A percentile compares a stretch with the other conserved stretches of the same genome.
Conservation (phyloP, 1,284 basidiomycete species). For the Rhodofomes roseus region DNA sequence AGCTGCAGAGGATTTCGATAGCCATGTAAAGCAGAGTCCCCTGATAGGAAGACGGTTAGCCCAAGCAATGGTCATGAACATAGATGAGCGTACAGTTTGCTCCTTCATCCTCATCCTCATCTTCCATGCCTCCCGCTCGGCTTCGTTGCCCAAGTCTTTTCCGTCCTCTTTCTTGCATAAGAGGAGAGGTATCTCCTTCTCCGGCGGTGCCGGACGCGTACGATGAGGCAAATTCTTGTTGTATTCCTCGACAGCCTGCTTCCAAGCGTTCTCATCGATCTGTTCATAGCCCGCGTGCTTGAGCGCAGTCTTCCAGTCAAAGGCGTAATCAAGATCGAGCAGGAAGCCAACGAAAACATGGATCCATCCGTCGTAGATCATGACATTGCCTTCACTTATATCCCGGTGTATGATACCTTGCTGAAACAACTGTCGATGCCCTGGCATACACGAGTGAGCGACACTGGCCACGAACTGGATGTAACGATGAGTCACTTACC, state of each 20-base stretch:
- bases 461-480: not conserved
- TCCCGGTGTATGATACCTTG: constrained; percentile 12
- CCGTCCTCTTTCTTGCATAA: not conserved
- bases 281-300: not conserved
- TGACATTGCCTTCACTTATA: constrained; percentile 10
- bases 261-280: not conserved
- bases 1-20: not conserved
- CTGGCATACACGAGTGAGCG: not conserved
- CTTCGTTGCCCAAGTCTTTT: not conserved
- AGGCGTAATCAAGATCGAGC: constrained; percentile 11
- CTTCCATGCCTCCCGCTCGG: not conserved
- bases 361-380: constrained; percentile 1
- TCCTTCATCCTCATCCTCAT: constrained; percentile 2
- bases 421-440: constrained; percentile 5
- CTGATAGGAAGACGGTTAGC: not conserved
- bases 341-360: constrained; percentile 2
- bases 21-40: constrained; percentile 15
- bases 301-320: not conserved
- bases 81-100: constrained; percentile 1
- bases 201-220: not conserved
- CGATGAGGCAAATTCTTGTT: not conserved
- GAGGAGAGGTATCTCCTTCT: not conserved
- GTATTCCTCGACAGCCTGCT: not conserved
- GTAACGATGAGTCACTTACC: constrained; percentile 2
- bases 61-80: not conserved